Percentiles rank a stretch among this genome's conserved stretches.
phyloP scores from a whole-genome alignment of 192 early-diverging fungal genomes.

The Globomyces pollinis-pini region DNA sequence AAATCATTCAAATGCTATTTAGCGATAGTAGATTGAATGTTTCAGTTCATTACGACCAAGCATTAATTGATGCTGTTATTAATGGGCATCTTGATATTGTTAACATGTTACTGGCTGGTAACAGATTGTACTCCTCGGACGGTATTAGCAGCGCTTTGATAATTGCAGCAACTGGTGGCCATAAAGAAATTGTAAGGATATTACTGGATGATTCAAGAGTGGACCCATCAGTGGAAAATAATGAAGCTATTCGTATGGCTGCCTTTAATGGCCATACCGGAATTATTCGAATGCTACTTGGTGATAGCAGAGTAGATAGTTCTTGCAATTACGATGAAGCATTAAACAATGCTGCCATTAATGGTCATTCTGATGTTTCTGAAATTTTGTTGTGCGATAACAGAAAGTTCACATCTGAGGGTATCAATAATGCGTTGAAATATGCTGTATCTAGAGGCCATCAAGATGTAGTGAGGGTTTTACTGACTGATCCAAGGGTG shows the following conservation, averaged over 20 bases:
- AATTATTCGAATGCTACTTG: neutral
- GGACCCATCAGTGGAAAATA: neutral
- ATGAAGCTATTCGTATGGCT: neutral
- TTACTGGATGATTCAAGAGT: neutral
- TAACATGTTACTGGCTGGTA: neutral
- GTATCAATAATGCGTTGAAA: neutral
- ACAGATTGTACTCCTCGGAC: neutral
- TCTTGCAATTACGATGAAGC: neutral
- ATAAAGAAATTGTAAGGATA: neutral
- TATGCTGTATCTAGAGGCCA: neutral
- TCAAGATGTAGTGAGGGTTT: neutral
- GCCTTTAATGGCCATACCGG: neutral
- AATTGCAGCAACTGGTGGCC: neutral
- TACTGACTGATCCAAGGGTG: neutral
- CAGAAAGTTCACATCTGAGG: no score
- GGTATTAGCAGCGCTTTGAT: neutral
- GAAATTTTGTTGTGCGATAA: neutral
- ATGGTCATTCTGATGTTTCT: neutral
- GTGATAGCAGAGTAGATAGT: neutral
- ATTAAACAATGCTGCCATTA: neutral
- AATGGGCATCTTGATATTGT: neutral
- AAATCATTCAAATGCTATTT: no score
- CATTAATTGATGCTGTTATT: neutral
- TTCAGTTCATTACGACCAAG: neutral
- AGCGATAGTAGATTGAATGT: no score